phyloP scores from a whole-genome alignment of 2,329 filamentous ascomycete genomes.

The Calonectria fujianensis region DNA sequence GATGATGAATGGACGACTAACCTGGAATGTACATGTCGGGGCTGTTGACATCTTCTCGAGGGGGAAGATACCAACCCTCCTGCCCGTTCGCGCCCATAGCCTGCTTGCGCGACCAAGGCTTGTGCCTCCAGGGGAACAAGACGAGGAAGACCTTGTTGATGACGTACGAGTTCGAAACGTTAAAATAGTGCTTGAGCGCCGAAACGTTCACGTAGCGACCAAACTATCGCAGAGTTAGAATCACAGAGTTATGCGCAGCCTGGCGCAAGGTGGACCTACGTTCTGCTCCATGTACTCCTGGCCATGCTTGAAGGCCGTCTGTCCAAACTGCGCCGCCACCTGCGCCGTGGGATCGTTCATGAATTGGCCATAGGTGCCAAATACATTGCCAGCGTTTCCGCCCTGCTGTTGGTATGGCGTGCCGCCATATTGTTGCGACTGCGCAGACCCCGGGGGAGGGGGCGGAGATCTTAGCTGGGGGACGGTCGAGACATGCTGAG shows the following conservation, averaged over 20 bases:
- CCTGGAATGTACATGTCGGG: slow-evolving; percentile 99
- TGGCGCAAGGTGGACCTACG: slow-evolving; percentile 70
- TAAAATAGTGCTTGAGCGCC: slow-evolving; percentile 98
- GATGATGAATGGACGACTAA: slow-evolving; percentile 54
- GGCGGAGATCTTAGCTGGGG: slow-evolving; percentile 97
- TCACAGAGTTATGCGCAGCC: neutral
- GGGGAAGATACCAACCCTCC: slow-evolving; percentile 89
- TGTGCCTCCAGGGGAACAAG: slow-evolving; percentile 97
- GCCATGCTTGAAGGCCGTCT: slow-evolving; percentile 91
- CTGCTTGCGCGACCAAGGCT: slow-evolving; percentile 96
- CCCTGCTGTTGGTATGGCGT: slow-evolving; percentile 84
- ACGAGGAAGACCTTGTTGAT: slow-evolving; percentile 94
- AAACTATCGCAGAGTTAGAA: slow-evolving; percentile 62
- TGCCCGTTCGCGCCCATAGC: slow-evolving; percentile 81
- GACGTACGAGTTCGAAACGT: slow-evolving; percentile 98
- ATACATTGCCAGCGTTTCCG: slow-evolving; percentile 71
- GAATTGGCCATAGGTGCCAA: slow-evolving; percentile 89
- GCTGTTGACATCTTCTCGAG: slow-evolving; percentile 96
- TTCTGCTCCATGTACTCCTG: slow-evolving; percentile 98
- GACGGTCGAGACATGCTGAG: slow-evolving; percentile 98
- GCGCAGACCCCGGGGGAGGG: slow-evolving; percentile 82
- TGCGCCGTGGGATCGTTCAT: slow-evolving; percentile 97
- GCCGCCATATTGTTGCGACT: slow-evolving; percentile 79
- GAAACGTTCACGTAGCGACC: slow-evolving; percentile 91
- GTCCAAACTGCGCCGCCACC: slow-evolving; percentile 94